These are phyloP conservation scores for Citrus australasica DNA, from an alignment of 345 rosid species.

Conservation along the genomic window DNA sequence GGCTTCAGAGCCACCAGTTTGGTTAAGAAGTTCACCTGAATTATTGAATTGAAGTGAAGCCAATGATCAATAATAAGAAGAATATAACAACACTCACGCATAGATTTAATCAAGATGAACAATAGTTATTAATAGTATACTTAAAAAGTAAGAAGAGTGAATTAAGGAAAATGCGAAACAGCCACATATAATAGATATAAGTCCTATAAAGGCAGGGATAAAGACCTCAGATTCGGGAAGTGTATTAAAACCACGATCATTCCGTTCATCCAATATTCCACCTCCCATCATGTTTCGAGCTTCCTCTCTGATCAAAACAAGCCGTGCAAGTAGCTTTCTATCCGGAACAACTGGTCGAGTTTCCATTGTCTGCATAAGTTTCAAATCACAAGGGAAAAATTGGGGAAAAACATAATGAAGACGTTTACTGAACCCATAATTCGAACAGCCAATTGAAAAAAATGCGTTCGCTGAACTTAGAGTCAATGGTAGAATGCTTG, in stretches of 20 bases:
- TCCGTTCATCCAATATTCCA: conserved; percentile 92
- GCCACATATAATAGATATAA: not conserved
- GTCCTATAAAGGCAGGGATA: not conserved
- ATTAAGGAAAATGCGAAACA: not conserved
- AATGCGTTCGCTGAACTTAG: not conserved
- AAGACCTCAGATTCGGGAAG: conserved; percentile 91
- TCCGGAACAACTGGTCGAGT: conserved; percentile 81
- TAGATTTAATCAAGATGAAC: not conserved
- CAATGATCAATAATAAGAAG: not conserved
- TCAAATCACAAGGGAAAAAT: not conserved
- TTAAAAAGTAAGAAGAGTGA: not conserved
- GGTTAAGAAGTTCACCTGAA: conserved; percentile 85
- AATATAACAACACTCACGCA: not conserved
- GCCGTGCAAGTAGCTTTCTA: conserved; percentile 80
- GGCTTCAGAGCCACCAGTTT: conserved; percentile 87
- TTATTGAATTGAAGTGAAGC: not conserved
- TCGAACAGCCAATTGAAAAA: not conserved
- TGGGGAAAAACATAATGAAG: not conserved
- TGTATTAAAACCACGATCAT: conserved; percentile 85
- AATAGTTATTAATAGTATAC: not conserved
- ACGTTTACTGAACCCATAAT: not conserved
- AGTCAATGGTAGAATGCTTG: not conserved
- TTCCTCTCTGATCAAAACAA: conserved; percentile 91
- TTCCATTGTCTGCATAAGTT: conserved; percentile 73
- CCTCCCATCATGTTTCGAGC: conserved; percentile 97